Base-by-base conservation (phyloP, 345 rosid genomes). In the Citrus trifoliata region DNA sequence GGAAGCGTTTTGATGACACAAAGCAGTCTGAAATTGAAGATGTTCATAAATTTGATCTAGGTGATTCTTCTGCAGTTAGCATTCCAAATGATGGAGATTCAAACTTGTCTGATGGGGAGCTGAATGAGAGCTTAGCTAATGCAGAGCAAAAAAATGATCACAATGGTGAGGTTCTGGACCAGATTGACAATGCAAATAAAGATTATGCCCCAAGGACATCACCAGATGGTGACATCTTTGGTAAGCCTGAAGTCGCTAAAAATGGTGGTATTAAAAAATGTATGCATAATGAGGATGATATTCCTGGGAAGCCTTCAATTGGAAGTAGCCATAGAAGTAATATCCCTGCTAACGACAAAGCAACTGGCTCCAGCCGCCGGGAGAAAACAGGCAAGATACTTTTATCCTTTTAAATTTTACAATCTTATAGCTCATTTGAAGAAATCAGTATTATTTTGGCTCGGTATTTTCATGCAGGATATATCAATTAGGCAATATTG, bases 331-430 rank as follows among this genome's bases (percentile, higher is more conserved):
- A 30, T 65, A 68, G 56, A 76, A 81, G 51, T 75, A 70, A 28
- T 37, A 21, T 25, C 38, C 40, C 30, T 59, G 14, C 9, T 19
- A 9, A 53, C 21, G 84, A 38, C 46, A 66, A 79, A 61, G 61
- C 73, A 32, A 27, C 30, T 21, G 79, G 40, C 7, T 84, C 86
- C 53, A 82, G 79, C 74, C 68, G 84, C 16, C 16, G 81, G 62
- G 84, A 86, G 83, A 48, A 90, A 92, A 83, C 56, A 61, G 86
- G 98, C 90, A 88, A 83, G 85, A 68, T 61, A 68, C 62, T 69
- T 46, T 59, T n/a, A 48, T 21, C 27, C 71, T 16, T 19, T 58
- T 13, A 58, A 27, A 22, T n/a, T 24, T 61, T 67, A 53, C 8
- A 3, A 62, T 30, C 28, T 78, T 46, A 12, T 58, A 42, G 75